phyloP scores from a whole-genome alignment of 345 rosid genomes.

The Hypericum androsaemum region DNA sequence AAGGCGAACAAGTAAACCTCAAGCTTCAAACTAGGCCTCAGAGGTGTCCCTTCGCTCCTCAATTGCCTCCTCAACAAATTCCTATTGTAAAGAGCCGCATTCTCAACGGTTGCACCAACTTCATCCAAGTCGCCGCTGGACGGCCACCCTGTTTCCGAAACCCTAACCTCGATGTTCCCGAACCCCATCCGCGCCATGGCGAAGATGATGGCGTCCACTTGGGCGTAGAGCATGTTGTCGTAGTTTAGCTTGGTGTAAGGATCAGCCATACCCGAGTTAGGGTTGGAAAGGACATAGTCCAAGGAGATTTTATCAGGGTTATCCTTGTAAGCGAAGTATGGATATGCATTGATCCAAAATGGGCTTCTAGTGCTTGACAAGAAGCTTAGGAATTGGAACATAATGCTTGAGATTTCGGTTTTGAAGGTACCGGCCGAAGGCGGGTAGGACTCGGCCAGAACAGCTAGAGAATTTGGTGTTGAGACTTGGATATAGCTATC shows the following conservation, averaged over 20 bases:
- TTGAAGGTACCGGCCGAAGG: conserved; percentile 84
- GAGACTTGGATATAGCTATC: conserved; percentile 64
- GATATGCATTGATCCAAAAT: conserved; percentile 94
- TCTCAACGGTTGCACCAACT: conserved; percentile 52
- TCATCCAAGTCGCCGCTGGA: conserved; percentile 75
- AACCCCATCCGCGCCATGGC: conserved; percentile 70
- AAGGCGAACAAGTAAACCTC: conserved; percentile 82
- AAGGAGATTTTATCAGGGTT: conserved; percentile 45
- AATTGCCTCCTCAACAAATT: conserved; percentile 64
- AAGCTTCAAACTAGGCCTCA: conserved; percentile 49
- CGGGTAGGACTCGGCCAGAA: conserved; percentile 68
- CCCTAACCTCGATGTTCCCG: conserved; percentile 55
- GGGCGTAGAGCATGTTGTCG: conserved; percentile 94
- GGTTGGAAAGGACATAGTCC: conserved; percentile 77
- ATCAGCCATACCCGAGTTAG: conserved; percentile 78
- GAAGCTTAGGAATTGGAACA: conserved; percentile 56
- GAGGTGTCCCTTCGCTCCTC: conserved; percentile 72
- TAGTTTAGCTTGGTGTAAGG: conserved; percentile 62
- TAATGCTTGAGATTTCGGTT: conserved; percentile 34
- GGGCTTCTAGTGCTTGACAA: conserved; percentile 45
- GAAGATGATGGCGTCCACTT: conserved; percentile 67
- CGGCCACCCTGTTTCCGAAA: conserved; percentile 97
- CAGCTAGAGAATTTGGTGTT: conserved; percentile 61
- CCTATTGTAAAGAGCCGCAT: conserved; percentile 66
- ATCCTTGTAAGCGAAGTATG: conserved; percentile 89